Evolutionary conservation across 345 rosid species (phyloP).

Genomic region (Sonneratia alba): DNA sequence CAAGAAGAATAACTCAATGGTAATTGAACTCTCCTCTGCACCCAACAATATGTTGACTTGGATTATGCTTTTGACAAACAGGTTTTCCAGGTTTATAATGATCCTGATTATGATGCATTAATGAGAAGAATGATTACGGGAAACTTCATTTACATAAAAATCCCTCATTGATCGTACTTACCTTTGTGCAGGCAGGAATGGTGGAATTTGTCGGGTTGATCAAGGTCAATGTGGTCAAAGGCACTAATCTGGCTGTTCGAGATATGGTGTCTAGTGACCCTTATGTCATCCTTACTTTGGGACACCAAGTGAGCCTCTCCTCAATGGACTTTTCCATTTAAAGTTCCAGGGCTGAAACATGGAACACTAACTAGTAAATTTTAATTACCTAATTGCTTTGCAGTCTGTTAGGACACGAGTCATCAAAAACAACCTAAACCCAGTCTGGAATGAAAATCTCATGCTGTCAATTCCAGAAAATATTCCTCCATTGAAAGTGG

Average conservation of each 20-base stretch:
- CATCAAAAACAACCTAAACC: slow-evolving; percentile 89
- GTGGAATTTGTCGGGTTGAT: slow-evolving; percentile 89
- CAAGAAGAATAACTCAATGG: slow-evolving; percentile 67
- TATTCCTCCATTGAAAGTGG: slow-evolving; percentile 51
- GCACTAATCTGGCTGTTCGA: slow-evolving; percentile 86
- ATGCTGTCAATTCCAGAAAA: slow-evolving; percentile 90
- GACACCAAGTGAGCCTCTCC: slow-evolving; percentile 60
- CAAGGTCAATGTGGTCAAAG: slow-evolving; percentile 90
- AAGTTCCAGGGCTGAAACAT: not conserved
- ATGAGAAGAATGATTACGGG: not conserved
- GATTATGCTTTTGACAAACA: not conserved
- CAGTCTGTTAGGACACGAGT: slow-evolving; percentile 88
- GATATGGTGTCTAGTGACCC: slow-evolving; percentile 90
- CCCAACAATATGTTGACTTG: not conserved
- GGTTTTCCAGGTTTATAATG: not conserved
- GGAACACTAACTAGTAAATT: not conserved
- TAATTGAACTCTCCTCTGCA: slow-evolving; percentile 9
- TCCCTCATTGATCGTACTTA: not conserved
- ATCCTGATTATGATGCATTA: not conserved
- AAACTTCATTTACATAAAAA: not conserved
- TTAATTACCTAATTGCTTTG: slow-evolving; percentile 3
- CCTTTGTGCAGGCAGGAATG: slow-evolving; percentile 72
- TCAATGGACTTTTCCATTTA: not conserved
- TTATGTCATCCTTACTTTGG: slow-evolving; percentile 75
- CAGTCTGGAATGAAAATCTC: slow-evolving; percentile 91